Conservation (phyloP, 768 basidiomycete genomes). For the Leccinum variicolor region DNA sequence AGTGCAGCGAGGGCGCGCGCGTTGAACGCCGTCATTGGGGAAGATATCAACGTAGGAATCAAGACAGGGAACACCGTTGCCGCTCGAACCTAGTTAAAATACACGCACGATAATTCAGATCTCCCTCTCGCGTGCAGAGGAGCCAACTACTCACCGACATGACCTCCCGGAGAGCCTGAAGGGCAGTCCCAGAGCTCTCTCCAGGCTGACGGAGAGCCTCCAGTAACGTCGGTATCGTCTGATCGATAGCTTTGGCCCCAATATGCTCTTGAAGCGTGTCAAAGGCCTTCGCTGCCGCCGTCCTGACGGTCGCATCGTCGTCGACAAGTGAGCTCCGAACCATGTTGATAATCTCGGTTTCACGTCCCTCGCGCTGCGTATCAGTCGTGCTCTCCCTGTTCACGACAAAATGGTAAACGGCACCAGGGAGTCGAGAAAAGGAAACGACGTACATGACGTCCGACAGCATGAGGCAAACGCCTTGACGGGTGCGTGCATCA, state of each 20-base stretch:
- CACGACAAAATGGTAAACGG: not conserved
- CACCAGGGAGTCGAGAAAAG: not conserved
- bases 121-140: not conserved
- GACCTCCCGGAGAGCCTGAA: constrained; percentile 90
- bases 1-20: constrained; percentile 86
- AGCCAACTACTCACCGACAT: constrained; percentile 64
- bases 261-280: constrained; percentile 92
- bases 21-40: constrained; percentile 94
- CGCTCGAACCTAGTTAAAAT: constrained; percentile 70
- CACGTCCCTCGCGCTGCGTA: constrained; percentile 79
- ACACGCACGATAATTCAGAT: not conserved
- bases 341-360: constrained; percentile 83
- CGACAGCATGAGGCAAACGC: constrained; percentile 82
- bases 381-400: constrained; percentile 80
- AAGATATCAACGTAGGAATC: constrained; percentile 87
- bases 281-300: constrained; percentile 86
- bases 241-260: constrained; percentile 89
- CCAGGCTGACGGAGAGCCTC: constrained; percentile 94
- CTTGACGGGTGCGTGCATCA: constrained; percentile 68
- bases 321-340: constrained; percentile 87
- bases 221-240: constrained; percentile 92
- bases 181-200: constrained; percentile 89
- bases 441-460: constrained; percentile 72
- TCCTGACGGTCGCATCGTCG: constrained; percentile 77
- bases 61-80: constrained; percentile 95